Conservation (phyloP, 345 rosid species). For the Lepidium didymum region DNA sequence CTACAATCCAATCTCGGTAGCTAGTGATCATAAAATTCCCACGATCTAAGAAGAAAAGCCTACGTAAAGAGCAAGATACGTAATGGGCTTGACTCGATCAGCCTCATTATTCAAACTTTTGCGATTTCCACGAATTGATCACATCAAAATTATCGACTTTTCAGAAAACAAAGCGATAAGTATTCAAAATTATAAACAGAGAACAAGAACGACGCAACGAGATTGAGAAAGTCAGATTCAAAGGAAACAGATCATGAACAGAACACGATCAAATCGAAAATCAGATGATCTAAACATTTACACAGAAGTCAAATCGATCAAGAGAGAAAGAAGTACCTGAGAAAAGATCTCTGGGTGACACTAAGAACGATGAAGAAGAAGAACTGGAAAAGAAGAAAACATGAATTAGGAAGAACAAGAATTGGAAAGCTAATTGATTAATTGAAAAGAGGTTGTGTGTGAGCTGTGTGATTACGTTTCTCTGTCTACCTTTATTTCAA, state of each 20-base stretch:
- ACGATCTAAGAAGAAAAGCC: neutral
- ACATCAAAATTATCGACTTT: too few species aligned
- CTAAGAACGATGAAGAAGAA: neutral
- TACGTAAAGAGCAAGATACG: neutral
- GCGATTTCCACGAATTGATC: neutral
- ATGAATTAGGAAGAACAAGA: neutral
- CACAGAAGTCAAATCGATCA: constrained; percentile 11
- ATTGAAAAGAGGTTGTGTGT: constrained; percentile 15
- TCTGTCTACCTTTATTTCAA: constrained; percentile 4
- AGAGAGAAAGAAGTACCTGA: constrained; percentile 1
- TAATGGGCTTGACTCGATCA: neutral
- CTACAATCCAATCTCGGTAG: neutral
- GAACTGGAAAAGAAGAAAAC: constrained; percentile 7
- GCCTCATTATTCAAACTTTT: neutral
- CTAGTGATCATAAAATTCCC: neutral
- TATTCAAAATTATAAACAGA: neutral
- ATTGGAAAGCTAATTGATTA: neutral
- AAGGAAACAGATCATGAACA: neutral
- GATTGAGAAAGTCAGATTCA: constrained; percentile 4
- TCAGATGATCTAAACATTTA: constrained; percentile 4
- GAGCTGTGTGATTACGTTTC: constrained; percentile 17
- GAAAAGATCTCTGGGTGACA: constrained; percentile 5
- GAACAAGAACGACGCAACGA: neutral
- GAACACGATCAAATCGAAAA: constrained; percentile 1
- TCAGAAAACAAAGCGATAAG: neutral